Base-by-base conservation (phyloP, 306 rosid genomes). In the Prunus kanzakura region DNA sequence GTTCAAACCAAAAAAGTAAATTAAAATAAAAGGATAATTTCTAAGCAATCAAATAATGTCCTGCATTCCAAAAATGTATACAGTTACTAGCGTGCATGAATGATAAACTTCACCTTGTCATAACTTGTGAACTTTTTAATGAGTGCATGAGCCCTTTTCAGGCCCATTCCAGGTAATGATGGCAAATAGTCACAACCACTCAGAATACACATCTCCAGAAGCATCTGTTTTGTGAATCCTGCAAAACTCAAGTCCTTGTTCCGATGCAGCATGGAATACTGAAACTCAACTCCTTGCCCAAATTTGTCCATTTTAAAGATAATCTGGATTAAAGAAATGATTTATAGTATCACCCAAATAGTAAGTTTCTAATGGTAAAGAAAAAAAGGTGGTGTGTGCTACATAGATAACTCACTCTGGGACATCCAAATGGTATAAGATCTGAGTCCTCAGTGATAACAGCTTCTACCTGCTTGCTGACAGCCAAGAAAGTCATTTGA, bases 151-250 rank as follows among this genome's bases (percentile, higher is more conserved):
- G 97, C 97, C 78, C 91, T 89, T 95, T 95, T 95, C 65, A 90
- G 90, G 66, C 99, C 99, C 97, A 95, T 92, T 82, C 99, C 99
- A 52, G 99, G 93, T 86, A 92, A 82, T 61, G 97, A 95, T 81
- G 63, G 93, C 80, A 95, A 87, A 83, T 95, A 95, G 80, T 95
- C 97, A 79, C 97, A 95, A 72, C 97, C 99, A 76, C 99, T 95
- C 85, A 95, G 78, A 89, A 90, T 90, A 80, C 99, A 95, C 99
- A 89, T 92, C 80, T 92, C 97, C 38, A 95, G 97, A 71, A 95
- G 79, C 99, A 95, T 95, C 86, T 92, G 93, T 78, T 79, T 83
- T 66, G 87, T 88, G 84, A 92, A 90, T 14, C 99, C 97, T 41
- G 89, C 85, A 88, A 95, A 88, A 82, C 79, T 84, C 81, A 92